Evolutionary conservation across 2,329 filamentous ascomycete genomes (phyloP), one percentile per base, ranked within the genome.

Genomic region (Paecilomyces fulvus): DNA sequence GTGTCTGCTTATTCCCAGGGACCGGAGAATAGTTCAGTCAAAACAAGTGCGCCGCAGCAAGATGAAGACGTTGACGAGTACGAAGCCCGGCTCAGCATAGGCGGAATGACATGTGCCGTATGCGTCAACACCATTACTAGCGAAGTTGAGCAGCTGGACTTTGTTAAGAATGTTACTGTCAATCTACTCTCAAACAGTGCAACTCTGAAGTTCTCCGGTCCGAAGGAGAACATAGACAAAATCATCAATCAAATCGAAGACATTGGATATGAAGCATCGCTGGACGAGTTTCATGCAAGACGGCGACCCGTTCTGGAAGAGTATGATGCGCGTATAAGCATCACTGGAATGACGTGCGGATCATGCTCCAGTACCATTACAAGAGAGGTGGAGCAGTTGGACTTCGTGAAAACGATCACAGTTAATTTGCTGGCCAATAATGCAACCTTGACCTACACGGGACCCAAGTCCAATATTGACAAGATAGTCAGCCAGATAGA

Each of bases 331-430:
- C 65, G 63, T 10, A 61, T 79, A 14, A 74, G 84, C 20, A 79
- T 91, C 46, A 83, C 80, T 28, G 87, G 87, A 54, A 90, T 91
- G 87, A 89, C 84, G 3, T 90, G 88, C 67, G 83, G 84, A 12
- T 80, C 85, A 11, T 91, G 88, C 64, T 79, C 79, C 54, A 85
- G 85, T 65, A 77, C 79, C 43, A 82, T 90, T 61, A 84, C 80
- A 11, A 73, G 79, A 6, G 80, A 82, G 59, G 70, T 90, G 37
- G 73, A 80, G 51, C 80, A 83, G 59, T 71, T 79, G 21, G 76
- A 81, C 4, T 86, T 81, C 75, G 75, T 90, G 25, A 75, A 77
- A 52, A 79, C 80, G 4, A 77, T 82, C 46, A 75, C 75, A 1
- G 81, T 90, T 63, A 88, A 84, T 61, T 75, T 90, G 9, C 78